Evolutionary conservation across 2,329 filamentous ascomycete genomes (phyloP).

Genomic region (Colletotrichum tanaceti): DNA sequence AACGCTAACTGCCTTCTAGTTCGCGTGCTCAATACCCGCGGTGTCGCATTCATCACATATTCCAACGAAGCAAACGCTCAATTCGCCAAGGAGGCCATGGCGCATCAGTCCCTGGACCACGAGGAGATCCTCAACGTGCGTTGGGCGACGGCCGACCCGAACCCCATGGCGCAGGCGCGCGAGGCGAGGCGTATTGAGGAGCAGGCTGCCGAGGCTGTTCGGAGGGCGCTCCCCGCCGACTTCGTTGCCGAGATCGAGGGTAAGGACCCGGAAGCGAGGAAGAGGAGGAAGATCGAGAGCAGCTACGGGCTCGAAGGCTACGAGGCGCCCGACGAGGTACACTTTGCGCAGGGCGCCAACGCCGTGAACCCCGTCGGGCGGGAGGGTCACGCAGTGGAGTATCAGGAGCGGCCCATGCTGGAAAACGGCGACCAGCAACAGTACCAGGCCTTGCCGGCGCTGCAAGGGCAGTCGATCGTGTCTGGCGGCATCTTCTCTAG

Average conservation of each 20-base stretch:
- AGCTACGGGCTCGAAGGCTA: constrained; percentile 91
- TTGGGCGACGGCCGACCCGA: constrained; percentile 97
- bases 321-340: constrained; percentile 92
- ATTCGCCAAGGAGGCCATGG: constrained; percentile 96
- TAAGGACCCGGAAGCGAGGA: constrained; percentile 85
- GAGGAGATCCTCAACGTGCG: constrained; percentile 93
- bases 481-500: constrained; percentile 81
- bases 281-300: constrained; percentile 89
- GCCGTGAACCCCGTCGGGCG: constrained; percentile 70
- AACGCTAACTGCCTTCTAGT: constrained; percentile 49
- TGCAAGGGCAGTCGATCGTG: constrained; percentile 52
- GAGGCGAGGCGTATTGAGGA: constrained; percentile 92
- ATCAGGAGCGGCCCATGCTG: constrained; percentile 69
- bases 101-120: constrained; percentile 91
- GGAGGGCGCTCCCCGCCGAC: constrained; percentile 85
- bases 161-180: constrained; percentile 92
- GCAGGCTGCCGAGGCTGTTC: constrained; percentile 93
- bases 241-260: constrained; percentile 96
- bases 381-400: constrained; percentile 71
- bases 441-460: constrained; percentile 22
- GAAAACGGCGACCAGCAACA: constrained; percentile 59
- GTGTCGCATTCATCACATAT: constrained; percentile 96
- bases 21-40: constrained; percentile 86
- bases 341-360: constrained; percentile 84
- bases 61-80: constrained; percentile 80